Evolutionary conservation across 108 stramenopile species (phyloP).

Genomic region (Stephanodiscus triporus): DNA sequence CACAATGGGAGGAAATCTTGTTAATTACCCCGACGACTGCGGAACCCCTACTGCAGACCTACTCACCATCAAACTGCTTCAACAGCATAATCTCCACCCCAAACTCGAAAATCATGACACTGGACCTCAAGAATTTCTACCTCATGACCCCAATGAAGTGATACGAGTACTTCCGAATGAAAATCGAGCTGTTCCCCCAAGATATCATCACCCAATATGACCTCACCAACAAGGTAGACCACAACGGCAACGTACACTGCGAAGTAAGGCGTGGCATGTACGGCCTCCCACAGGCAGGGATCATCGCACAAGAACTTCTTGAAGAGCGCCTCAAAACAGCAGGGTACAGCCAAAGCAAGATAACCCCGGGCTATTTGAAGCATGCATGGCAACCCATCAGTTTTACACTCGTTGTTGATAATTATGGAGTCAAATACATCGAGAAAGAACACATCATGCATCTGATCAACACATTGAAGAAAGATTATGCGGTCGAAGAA

Average conservation of each 20-base stretch:
- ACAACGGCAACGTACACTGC: constrained; percentile 11
- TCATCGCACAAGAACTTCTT: constrained; percentile 46
- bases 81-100: constrained; percentile 19
- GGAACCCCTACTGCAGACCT: constrained; percentile 44
- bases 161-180: constrained; percentile 31
- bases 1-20: constrained; percentile 44
- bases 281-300: constrained; percentile 32
- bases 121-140: constrained; percentile 50
- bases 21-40: constrained; percentile 4
- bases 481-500: constrained; percentile 17
- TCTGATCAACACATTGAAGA: constrained; percentile 22
- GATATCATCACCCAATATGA: constrained; percentile 48
- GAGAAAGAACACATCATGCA: constrained; percentile 28
- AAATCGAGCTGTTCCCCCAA: constrained; percentile 17
- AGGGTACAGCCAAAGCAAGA: constrained; percentile 5
- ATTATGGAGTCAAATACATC: constrained; percentile 38
- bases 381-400: constrained; percentile 15
- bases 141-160: constrained; percentile 40
- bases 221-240: background rate
- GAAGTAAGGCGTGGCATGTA: constrained; percentile 50
- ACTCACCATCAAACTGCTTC: constrained; percentile 24
- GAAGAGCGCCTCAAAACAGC: background rate
- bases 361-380: constrained; percentile 36
- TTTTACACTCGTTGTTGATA: constrained; percentile 56
- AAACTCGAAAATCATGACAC: constrained; percentile 19